Evolutionary conservation across 371 early-diverging fungal genomes (phyloP), one percentile per base, ranked within the genome.

Genomic region (Paraphysoderma sedebokerense): DNA sequence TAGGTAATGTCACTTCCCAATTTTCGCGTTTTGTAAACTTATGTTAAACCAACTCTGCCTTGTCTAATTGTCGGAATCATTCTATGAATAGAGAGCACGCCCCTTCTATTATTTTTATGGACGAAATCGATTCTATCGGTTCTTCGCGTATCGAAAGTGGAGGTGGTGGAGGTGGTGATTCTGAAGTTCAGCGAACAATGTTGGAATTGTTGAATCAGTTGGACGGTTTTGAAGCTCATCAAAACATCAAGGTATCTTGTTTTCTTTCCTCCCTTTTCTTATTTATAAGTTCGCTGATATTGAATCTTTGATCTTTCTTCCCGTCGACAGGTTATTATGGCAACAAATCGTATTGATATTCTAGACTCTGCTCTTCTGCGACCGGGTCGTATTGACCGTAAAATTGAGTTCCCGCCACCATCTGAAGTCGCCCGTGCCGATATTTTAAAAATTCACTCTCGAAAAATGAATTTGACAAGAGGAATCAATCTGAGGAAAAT

Each of bases 51-150:
- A 46, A n/a, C 23, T 13, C 23, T 24, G 27, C 15, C 42, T 12
- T 22, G 26, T 22, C 12, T 8, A 32, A 5, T n/a, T 41, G 20
- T 28, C 19, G 12, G 15, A 12, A 6, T 34, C 40, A 29, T 13
- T 34, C 12, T 22, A 15, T 6, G 22, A 17, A 9, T 52, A 65
- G 81, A 51, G 92, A 95, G 62, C 87, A 92, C 56, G 95, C 95
- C 0, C 97, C 97, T 22, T 88, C 95, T 29, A 99, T 99, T 55
- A 98, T 99, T 60, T 99, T 99, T 60, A 98, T 99, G 89, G 99
- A 99, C 69, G 99, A 99, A 74, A 97, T 99, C 44, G 99, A 99
- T 68, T 91, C 95, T 13, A 98, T 99, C 61, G 99, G 99, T 41
- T 91, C 92, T 41, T 82, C 87, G 19, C 79, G 96, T 55, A 81